phyloP scores from a whole-genome alignment of 148 eudicot genomes.

The Dianthus caryophyllus region DNA sequence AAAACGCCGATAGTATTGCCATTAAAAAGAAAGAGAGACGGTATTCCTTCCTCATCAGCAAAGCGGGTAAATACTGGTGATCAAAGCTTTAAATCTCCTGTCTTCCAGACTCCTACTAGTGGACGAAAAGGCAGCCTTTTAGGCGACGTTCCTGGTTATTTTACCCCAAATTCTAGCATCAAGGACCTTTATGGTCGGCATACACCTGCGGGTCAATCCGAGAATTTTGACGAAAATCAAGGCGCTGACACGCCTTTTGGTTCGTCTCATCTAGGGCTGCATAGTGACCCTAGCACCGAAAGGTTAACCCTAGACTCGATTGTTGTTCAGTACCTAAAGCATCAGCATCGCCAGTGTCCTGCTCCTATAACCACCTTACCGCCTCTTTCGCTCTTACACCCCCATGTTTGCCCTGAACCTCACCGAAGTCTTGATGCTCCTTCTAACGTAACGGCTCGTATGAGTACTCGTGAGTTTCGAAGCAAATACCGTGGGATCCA shows the following conservation, averaged over 20 bases:
- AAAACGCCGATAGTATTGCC: slow-evolving; percentile 80
- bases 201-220: slow-evolving; percentile 26
- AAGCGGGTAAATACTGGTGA: slow-evolving; percentile 64
- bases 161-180: slow-evolving; percentile 43
- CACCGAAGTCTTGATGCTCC: slow-evolving; percentile 83
- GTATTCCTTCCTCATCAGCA: slow-evolving; percentile 33
- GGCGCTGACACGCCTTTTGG: slow-evolving; percentile 31
- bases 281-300: slow-evolving; percentile 38
- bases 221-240: slow-evolving; percentile 52
- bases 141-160: slow-evolving; percentile 39
- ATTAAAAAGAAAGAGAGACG: slow-evolving; percentile 79
- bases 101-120: slow-evolving; percentile 49
- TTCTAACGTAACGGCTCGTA: slow-evolving; percentile 78
- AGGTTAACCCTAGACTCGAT: slow-evolving; percentile 79
- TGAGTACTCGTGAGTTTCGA: slow-evolving; percentile 75
- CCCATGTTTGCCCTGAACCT: slow-evolving; percentile 93
- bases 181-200: slow-evolving; percentile 51
- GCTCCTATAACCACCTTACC: slow-evolving; percentile 98
- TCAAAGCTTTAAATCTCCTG: slow-evolving; percentile 54
- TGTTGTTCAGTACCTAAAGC: slow-evolving; percentile 88
- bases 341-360: slow-evolving; percentile 98
- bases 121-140: slow-evolving; percentile 50
- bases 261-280: too few relatives aligned
- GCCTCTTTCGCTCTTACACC: slow-evolving; percentile 84
- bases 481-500: slow-evolving; percentile 79